Conservation (phyloP, 2,329 filamentous ascomycete genomes). For the Sphaceloma murrayae region DNA sequence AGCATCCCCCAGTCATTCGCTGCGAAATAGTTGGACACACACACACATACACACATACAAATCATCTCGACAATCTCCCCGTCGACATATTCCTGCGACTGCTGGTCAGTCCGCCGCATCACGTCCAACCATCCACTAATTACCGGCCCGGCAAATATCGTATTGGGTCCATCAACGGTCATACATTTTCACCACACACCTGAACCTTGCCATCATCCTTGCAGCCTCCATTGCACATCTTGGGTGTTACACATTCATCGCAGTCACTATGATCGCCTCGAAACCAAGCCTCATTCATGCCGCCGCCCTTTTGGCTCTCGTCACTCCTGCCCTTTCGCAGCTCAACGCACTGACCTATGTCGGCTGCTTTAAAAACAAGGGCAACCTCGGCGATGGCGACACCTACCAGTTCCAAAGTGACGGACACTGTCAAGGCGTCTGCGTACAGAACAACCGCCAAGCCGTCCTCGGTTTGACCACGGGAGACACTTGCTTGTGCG, state of each 20-base stretch:
- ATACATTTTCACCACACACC: not conserved
- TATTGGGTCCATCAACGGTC: not conserved
- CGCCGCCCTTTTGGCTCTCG: slow-evolving; percentile 8
- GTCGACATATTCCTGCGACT: slow-evolving; percentile 2
- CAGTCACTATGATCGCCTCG: slow-evolving; percentile 8
- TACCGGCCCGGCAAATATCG: slow-evolving; percentile 1
- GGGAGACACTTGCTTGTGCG: slow-evolving; percentile 62
- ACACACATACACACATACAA: too few relatives aligned
- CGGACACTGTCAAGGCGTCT: slow-evolving; percentile 47
- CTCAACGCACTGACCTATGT: slow-evolving; percentile 25
- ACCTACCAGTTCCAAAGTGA: slow-evolving; percentile 44
- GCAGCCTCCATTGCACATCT: too few relatives aligned
- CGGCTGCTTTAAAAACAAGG: slow-evolving; percentile 45
- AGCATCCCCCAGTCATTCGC: too few relatives aligned
- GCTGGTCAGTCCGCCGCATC: slow-evolving; percentile 6
- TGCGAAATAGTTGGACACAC: too few relatives aligned
- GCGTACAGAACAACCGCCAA: slow-evolving; percentile 31
- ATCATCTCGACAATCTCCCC: too few relatives aligned
- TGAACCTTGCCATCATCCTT: not conserved
- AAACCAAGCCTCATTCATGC: slow-evolving; percentile 4
- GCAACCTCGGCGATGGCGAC: slow-evolving; percentile 41
- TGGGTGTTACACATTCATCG: not conserved
- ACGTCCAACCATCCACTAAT: slow-evolving; percentile 7
- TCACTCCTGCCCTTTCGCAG: slow-evolving; percentile 12
- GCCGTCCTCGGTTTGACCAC: slow-evolving; percentile 54